Percentiles rank a stretch among this genome's conserved stretches.
Evolutionary conservation across 2,329 filamentous ascomycete species (phyloP).

Genomic region (Hawksworthiomyces lignivorus): DNA sequence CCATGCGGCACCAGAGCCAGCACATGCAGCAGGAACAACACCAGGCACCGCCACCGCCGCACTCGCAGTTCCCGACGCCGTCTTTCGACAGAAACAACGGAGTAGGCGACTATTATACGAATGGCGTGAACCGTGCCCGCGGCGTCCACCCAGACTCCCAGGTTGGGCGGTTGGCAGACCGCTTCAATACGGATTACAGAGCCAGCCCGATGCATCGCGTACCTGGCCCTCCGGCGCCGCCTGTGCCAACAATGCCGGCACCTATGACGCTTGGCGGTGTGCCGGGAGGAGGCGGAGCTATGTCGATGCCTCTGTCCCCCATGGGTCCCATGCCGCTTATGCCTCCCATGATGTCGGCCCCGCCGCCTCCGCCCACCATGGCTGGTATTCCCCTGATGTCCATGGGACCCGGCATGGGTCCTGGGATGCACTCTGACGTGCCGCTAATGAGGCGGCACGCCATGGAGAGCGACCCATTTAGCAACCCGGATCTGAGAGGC

Average conservation of each 20-base stretch:
- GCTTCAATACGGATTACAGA: constrained; percentile 38
- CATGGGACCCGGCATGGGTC: constrained; percentile 22
- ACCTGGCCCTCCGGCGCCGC: constrained; percentile 14
- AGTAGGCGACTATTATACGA: constrained; percentile 33
- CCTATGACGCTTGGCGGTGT: background rate
- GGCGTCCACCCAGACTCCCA: constrained; percentile 34
- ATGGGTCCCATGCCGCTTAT: constrained; percentile 16
- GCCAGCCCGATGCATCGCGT: constrained; percentile 20
- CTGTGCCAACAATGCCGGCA: constrained; percentile 11
- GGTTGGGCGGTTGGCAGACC: constrained; percentile 43
- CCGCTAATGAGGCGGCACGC: constrained; percentile 31
- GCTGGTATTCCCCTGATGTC: constrained; percentile 19
- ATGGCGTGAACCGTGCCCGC: constrained; percentile 35
- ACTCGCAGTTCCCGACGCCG: constrained; percentile 13
- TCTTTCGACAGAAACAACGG: constrained; percentile 28
- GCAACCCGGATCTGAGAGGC: constrained; percentile 12
- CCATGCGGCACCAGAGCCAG: constrained; percentile 19
- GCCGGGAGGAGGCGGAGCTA: constrained; percentile 1
- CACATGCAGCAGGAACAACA: constrained; percentile 16
- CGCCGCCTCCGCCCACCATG: constrained; percentile 7
- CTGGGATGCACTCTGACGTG: constrained; percentile 18
- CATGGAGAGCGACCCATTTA: constrained; percentile 34
- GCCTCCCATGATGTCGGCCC: constrained; percentile 20
- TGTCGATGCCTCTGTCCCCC: constrained; percentile 9
- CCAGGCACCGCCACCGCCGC: constrained; percentile 4